Conservation (phyloP, 179 eudicot genomes). For the Beta corolliflora region DNA sequence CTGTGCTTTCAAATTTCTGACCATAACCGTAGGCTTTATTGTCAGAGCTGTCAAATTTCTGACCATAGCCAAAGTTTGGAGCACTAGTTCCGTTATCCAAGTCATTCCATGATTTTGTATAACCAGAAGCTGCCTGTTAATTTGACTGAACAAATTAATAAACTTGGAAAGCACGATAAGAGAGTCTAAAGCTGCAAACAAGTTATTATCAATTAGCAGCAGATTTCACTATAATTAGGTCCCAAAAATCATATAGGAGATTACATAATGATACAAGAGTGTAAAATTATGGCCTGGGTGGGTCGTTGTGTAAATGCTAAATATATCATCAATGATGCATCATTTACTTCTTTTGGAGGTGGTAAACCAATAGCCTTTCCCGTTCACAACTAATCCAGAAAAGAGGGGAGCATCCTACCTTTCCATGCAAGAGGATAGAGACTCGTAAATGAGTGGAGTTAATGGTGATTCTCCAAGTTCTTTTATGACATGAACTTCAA, state of each 20-base stretch:
- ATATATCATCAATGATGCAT: background rate
- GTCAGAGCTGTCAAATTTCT: constrained; percentile 24
- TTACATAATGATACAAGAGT: background rate
- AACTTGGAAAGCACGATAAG: background rate
- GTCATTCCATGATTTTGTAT: constrained; percentile 36
- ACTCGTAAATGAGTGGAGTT: background rate
- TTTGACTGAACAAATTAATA: background rate
- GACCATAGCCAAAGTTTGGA: constrained; percentile 17
- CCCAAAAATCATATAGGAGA: background rate
- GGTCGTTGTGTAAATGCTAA: no score
- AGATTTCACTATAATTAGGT: background rate
- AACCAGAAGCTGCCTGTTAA: constrained; percentile 37
- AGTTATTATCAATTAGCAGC: background rate
- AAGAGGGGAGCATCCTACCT: background rate
- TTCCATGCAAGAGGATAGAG: background rate
- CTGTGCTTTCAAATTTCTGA: no score
- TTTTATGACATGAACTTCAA: no score
- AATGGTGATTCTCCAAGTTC: background rate
- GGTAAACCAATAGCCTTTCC: background rate
- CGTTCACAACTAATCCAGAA: background rate
- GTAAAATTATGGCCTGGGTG: background rate
- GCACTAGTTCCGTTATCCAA: constrained; percentile 19
- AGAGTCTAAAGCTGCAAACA: background rate
- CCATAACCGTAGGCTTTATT: constrained; percentile 22
- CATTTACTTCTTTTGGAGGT: background rate